A percentile compares a stretch with the other conserved stretches of the same genome.
phyloP scores from a whole-genome alignment of 805 yeast species.

The Zygotorulaspora sp. region DNA sequence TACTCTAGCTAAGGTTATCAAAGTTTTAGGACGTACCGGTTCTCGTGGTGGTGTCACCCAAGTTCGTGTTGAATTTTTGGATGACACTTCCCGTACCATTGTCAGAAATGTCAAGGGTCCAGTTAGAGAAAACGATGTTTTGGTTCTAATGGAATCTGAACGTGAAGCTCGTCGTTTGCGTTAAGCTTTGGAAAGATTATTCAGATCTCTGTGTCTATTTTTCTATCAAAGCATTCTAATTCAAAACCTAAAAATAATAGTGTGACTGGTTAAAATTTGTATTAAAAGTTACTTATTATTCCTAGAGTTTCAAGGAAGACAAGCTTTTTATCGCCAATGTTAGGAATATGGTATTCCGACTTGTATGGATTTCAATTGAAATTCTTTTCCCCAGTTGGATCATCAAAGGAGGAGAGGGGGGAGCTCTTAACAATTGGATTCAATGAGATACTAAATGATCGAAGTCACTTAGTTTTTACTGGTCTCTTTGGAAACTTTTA shows the following conservation, averaged over 20 bases:
- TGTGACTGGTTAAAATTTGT: slow-evolving; percentile 3
- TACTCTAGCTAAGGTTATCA: slow-evolving; percentile 98
- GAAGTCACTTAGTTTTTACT: slow-evolving; percentile 15
- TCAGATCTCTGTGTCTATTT: slow-evolving; percentile 1
- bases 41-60: slow-evolving; percentile 99
- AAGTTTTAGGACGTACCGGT: slow-evolving; percentile 99
- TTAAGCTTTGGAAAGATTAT: slow-evolving; percentile 36
- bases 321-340: too few relatives aligned
- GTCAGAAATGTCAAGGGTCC: slow-evolving; percentile 98
- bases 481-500: slow-evolving; percentile 8
- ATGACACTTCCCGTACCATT: slow-evolving; percentile 90
- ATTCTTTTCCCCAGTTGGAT: too few relatives aligned
- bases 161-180: slow-evolving; percentile 98
- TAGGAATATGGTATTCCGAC: background rate
- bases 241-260: slow-evolving; percentile 6
- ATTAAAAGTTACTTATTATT: background rate
- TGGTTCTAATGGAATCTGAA: slow-evolving; percentile 99
- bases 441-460: slow-evolving; percentile 13
- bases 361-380: slow-evolving; percentile 16
- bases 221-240: slow-evolving; percentile 8
- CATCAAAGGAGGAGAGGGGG: slow-evolving; percentile 2
- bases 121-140: slow-evolving; percentile 96
- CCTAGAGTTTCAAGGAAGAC: too few relatives aligned
- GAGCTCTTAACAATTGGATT: background rate
- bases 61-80: slow-evolving; percentile 95